Evolutionary conservation across 1,284 basidiomycete species (phyloP).

Genomic region (Ceratobasidium papillatum): DNA sequence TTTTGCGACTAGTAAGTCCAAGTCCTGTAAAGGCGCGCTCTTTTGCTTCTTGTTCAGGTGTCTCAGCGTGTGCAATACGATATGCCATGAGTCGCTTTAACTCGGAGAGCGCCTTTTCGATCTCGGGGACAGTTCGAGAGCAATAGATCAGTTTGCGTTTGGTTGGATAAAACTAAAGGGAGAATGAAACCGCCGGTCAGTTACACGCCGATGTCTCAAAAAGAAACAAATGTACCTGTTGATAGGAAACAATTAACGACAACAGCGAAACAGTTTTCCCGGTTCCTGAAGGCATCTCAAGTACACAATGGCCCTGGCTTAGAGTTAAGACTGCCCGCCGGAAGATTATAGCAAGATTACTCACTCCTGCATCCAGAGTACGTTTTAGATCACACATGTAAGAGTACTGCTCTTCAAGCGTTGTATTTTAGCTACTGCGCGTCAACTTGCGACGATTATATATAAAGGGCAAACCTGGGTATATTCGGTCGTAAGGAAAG

Average conservation of each 20-base stretch:
- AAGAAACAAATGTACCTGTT: conserved; percentile 71
- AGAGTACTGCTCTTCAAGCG: conserved; percentile 86
- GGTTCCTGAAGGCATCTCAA: conserved; percentile 99
- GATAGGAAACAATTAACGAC: conserved; percentile 97
- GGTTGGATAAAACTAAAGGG: conserved; percentile 82
- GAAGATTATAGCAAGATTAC: conserved; percentile 42
- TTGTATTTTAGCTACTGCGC: conserved; percentile 48
- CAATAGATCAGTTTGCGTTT: conserved; percentile 98
- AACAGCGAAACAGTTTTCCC: conserved; percentile 98
- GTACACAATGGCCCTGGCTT: conserved; percentile 91
- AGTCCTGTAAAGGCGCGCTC: conserved; percentile 88
- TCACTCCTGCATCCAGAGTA: conserved; percentile 86
- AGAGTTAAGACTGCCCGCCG: conserved; percentile 23
- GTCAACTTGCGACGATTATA: background rate
- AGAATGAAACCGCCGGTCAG: conserved; percentile 27
- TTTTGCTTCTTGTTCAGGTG: conserved; percentile 77
- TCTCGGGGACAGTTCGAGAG: conserved; percentile 99
- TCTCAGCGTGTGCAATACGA: conserved; percentile 69
- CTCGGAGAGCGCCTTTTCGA: conserved; percentile 97
- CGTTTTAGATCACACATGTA: conserved; percentile 99
- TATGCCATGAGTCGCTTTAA: conserved; percentile 95
- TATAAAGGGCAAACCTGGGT: conserved; percentile 66
- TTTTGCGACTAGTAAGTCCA: conserved; percentile 95
- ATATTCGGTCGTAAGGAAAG: conserved; percentile 92
- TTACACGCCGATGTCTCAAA: background rate